Percentiles rank a stretch among this genome's conserved stretches.
These are phyloP conservation scores for Claviceps sp. DNA, from an alignment of 2,329 filamentous ascomycete genomes.

Conservation along the genomic window DNA sequence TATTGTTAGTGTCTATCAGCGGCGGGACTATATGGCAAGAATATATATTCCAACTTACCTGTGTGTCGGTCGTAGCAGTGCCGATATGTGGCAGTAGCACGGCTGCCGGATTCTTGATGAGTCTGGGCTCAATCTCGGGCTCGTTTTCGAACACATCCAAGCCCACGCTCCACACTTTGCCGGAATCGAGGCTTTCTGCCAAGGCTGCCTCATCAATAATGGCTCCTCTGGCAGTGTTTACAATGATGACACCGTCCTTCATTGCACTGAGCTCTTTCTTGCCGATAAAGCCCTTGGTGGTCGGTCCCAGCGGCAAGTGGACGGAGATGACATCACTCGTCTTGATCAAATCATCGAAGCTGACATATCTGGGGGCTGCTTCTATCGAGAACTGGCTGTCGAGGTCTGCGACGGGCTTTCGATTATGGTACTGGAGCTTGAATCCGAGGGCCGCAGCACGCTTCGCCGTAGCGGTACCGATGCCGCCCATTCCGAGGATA, in stretches of 20 bases:
- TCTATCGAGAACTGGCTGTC: slow-evolving; percentile 25
- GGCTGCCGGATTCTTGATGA: slow-evolving; percentile 45
- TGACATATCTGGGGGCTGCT: slow-evolving; percentile 24
- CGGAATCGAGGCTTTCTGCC: slow-evolving; percentile 36
- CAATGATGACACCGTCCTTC: slow-evolving; percentile 41
- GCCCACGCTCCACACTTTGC: slow-evolving; percentile 39
- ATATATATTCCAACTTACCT: slow-evolving; percentile 6
- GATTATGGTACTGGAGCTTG: slow-evolving; percentile 46
- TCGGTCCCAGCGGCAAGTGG: slow-evolving; percentile 36
- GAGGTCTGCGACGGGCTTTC: slow-evolving; percentile 20
- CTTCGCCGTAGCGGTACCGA: slow-evolving; percentile 34
- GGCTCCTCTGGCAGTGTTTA: slow-evolving; percentile 44
- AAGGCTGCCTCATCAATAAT: slow-evolving; percentile 43
- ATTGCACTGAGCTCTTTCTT: slow-evolving; percentile 35
- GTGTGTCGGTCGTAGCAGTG: slow-evolving; percentile 44
- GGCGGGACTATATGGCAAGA: background rate
- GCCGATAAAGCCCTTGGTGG: slow-evolving; percentile 39
- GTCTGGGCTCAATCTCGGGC: slow-evolving; percentile 46
- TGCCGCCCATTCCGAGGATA: slow-evolving; percentile 47
- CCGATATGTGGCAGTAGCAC: slow-evolving; percentile 56
- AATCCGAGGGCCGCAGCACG: slow-evolving; percentile 42
- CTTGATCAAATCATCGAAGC: slow-evolving; percentile 39
- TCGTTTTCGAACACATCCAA: slow-evolving; percentile 45
- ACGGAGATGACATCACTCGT: slow-evolving; percentile 41
- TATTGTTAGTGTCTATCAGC: background rate